Evolutionary conservation across 2,329 filamentous ascomycete species (phyloP).

Genomic region (Colletotrichum gigasporum): DNA sequence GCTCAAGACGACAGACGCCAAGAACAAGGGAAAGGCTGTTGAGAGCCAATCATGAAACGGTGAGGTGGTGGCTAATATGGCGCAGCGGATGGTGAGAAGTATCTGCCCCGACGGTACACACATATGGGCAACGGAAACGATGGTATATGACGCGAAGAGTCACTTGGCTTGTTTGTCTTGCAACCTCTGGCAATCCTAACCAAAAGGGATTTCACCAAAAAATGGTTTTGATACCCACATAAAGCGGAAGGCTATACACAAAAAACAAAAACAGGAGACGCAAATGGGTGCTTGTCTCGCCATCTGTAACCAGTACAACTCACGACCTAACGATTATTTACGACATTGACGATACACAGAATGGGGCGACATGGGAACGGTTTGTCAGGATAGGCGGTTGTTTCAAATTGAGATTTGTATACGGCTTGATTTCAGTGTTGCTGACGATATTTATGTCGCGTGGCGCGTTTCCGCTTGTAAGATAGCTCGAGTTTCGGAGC

Average conservation of each 20-base stretch:
- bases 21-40: slow-evolving; percentile 44
- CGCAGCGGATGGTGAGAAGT: neutral
- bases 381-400: neutral
- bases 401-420: neutral
- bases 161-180: neutral
- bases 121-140: neutral
- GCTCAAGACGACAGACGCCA: slow-evolving; percentile 48
- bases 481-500: neutral
- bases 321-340: slow-evolving; percentile 20
- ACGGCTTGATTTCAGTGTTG: neutral
- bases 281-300: neutral
- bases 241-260: slow-evolving; percentile 24
- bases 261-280: slow-evolving; percentile 7
- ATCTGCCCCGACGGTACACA: neutral
- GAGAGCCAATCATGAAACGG: slow-evolving; percentile 33
- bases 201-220: slow-evolving; percentile 4
- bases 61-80: neutral
- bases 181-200: neutral
- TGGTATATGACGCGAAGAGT: neutral
- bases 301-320: slow-evolving; percentile 17
- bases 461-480: neutral
- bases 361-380: neutral
- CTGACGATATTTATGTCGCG: neutral
- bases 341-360: slow-evolving; percentile 8
- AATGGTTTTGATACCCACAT: slow-evolving; percentile 17